Conservation (phyloP, 2,329 filamentous ascomycete species). For the Sporothrix curviconia region DNA sequence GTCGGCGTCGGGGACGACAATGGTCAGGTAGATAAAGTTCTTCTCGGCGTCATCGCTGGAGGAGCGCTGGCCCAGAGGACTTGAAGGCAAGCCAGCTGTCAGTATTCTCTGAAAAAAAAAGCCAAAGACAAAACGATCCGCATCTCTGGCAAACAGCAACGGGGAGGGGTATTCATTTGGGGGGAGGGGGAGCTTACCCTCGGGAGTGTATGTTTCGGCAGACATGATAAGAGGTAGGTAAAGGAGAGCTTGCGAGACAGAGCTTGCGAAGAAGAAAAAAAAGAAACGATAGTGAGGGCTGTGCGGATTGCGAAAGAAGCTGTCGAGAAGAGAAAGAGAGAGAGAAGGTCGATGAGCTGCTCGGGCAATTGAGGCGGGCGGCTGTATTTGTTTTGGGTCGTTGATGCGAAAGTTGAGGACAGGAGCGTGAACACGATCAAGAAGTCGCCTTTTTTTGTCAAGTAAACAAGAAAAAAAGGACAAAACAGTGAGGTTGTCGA, state of each 20-base stretch:
- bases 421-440: no score
- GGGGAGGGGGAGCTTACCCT: constrained; percentile 29
- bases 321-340: neutral
- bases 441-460: no score
- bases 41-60: constrained; percentile 70
- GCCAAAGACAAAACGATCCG: no score
- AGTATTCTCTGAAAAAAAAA: no score
- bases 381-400: no score
- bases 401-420: no score
- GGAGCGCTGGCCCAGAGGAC: constrained; percentile 99
- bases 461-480: neutral
- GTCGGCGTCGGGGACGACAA: constrained; percentile 79
- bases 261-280: no score
- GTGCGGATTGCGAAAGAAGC: no score
- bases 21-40: constrained; percentile 93
- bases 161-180: neutral
- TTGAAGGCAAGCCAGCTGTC: constrained; percentile 30
- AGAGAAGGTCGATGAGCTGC: no score
- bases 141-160: no score
- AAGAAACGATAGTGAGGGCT: no score
- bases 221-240: constrained; percentile 25
- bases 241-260: neutral
- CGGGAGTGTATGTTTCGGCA: constrained; percentile 29
- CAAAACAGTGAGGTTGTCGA: constrained; percentile 8
- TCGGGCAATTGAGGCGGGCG: no score